Conservation (phyloP, 176 grass and related monocot species). For the Cocos nucifera region DNA sequence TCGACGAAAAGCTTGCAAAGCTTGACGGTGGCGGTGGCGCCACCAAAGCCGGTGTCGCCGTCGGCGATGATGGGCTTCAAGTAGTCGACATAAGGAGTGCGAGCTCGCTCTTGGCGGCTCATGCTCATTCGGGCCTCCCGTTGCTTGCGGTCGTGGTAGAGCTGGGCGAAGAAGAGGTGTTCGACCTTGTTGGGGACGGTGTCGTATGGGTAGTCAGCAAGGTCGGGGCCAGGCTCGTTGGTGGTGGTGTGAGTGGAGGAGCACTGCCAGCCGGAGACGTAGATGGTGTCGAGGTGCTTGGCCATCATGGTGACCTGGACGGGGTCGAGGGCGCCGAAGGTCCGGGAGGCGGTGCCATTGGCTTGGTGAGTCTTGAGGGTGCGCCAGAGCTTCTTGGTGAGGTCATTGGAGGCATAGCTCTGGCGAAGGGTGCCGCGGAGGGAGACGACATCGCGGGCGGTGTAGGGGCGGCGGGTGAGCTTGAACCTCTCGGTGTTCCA, state of each 20-base stretch:
- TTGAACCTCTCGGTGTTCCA: slow-evolving; percentile 79
- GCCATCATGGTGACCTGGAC: slow-evolving; percentile 97
- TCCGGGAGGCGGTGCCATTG: slow-evolving; percentile 60
- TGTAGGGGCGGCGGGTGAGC: slow-evolving; percentile 59
- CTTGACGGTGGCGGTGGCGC: slow-evolving; percentile 80
- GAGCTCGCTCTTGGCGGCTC: slow-evolving; percentile 27
- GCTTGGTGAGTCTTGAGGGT: slow-evolving; percentile 74
- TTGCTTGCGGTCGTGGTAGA: slow-evolving; percentile 80
- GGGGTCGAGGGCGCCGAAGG: slow-evolving; percentile 86
- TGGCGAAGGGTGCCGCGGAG: slow-evolving; percentile 84
- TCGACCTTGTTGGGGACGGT: slow-evolving; percentile 90
- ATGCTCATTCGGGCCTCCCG: slow-evolving; percentile 75
- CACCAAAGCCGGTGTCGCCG: slow-evolving; percentile 77
- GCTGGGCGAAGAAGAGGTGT: slow-evolving; percentile 78
- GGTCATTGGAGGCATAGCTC: slow-evolving; percentile 71
- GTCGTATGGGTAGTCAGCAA: slow-evolving; percentile 98
- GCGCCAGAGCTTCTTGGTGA: slow-evolving; percentile 80
- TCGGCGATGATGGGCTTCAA: slow-evolving; percentile 81
- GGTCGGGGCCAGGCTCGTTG: slow-evolving; percentile 77
- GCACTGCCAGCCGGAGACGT: slow-evolving; percentile 98
- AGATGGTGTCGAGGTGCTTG: slow-evolving; percentile 84
- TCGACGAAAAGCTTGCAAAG: slow-evolving; percentile 96
- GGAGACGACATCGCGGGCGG: slow-evolving; percentile 62
- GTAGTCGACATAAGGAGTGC: slow-evolving; percentile 42
- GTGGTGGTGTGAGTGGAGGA: slow-evolving; percentile 86